Evolutionary conservation across 768 basidiomycete genomes (phyloP), one percentile per base, ranked within the genome.

Genomic region (Lactifluus subvellereus): DNA sequence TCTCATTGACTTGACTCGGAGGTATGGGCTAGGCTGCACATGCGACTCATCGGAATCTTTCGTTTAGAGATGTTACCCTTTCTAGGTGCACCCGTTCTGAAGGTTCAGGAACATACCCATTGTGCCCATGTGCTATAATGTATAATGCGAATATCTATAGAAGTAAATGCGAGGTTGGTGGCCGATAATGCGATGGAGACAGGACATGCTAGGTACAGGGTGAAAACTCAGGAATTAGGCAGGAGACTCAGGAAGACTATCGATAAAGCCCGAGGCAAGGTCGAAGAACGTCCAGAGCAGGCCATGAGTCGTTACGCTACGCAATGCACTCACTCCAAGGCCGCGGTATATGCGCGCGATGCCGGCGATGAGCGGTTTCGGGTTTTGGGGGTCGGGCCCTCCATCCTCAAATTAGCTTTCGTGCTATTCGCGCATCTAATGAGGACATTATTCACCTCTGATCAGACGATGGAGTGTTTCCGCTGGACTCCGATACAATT

Each of bases 261-360:
- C 89, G 70, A 92, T 90, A 72, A 87, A 89, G 68, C 82, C 76
- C 45, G 86, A 82, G 35, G 84, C 85, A 68, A 87, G 76, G 77
- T 97, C 94, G 72, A 94, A 94, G 64, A 97, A 79, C 8, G 94
- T 96, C 94, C 94, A 97, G 55, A 95, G 78, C 43, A 96, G 78
- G 22, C 95, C 95, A 67, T 97, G 95, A 7, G 94, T 96, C 37
- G 94, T 91, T 70, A 96, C 88, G 69, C 90, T 94, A 57, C 97
- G 84, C 56, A 91, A 73, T 45, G 95, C 95, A 65, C 93, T 96
- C 66, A 99, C 91, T 59, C 95, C 93, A 55, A 98, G 83, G 58
- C 96, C 97, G 64, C 89, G 87, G 73, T 99, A 99, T 67, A 98
- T 85, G 42, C 94, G 80, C 38, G 86, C 79, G 51, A 97, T 75